These are phyloP conservation scores for Acer negundo DNA, from an alignment of 345 rosid genomes.

Conservation along the genomic window DNA sequence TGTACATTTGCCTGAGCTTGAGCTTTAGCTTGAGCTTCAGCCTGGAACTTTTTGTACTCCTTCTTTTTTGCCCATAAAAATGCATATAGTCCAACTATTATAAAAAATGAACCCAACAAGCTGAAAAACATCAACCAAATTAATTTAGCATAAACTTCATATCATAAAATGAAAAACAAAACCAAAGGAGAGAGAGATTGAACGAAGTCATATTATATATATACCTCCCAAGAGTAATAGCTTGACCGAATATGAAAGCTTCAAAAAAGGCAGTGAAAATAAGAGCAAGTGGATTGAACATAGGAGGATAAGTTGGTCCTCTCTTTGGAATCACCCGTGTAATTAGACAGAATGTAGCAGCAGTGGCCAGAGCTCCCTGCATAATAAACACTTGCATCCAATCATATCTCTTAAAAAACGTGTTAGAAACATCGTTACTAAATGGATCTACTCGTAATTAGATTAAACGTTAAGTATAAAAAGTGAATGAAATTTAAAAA, in stretches of 20 bases:
- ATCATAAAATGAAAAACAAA: too few species aligned
- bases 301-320: slow-evolving; percentile 56
- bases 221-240: slow-evolving; percentile 40
- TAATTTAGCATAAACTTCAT: too few species aligned
- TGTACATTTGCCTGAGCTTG: too few species aligned
- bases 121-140: too few species aligned
- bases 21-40: too few species aligned
- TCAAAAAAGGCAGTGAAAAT: slow-evolving; percentile 44
- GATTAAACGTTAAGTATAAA: neutral
- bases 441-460: neutral
- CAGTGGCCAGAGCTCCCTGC: slow-evolving; percentile 49
- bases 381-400: neutral
- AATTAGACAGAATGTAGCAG: slow-evolving; percentile 39
- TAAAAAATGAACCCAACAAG: too few species aligned
- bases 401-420: neutral
- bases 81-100: too few species aligned
- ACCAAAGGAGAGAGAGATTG: too few species aligned
- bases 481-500: too few species aligned
- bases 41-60: too few species aligned
- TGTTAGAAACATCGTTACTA: too few species aligned
- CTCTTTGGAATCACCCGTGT: slow-evolving; percentile 34
- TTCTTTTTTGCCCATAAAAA: too few species aligned
- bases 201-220: slow-evolving; percentile 11
- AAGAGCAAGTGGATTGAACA: slow-evolving; percentile 53
- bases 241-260: slow-evolving; percentile 37